Evolutionary conservation across 805 yeast genomes (phyloP), one percentile per base, ranked within the genome.

Genomic region (Sporopachydermia lactativora): DNA sequence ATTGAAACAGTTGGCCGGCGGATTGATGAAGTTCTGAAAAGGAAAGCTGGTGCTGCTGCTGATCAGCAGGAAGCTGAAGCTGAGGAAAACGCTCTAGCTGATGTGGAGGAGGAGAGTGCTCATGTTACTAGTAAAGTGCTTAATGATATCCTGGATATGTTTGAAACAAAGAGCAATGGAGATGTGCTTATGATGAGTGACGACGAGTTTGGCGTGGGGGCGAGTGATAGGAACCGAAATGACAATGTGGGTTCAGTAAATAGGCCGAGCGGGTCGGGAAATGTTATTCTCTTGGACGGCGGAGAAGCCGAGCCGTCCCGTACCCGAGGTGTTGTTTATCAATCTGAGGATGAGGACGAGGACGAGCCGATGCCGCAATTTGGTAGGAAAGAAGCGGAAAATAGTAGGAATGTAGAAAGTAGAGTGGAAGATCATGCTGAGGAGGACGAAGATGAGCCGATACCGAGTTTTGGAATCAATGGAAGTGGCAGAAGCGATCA

Each of bases 391-490:
- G 55, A 52, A 4, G 52, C 52, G 14, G 59, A 57, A 5, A 56
- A 51, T 3, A 53, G 51, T 19, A 57, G 53, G 13, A 52, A 48
- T 28, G 55, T 40, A 52, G 43, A 42, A 42, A 40, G 38, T 13
- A 39, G 34, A 16, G 41, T 24, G 14, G 46, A 45, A 17, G 53
- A 48, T 8, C 49, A 47, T 4, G 47, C 46, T n/a, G 55, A 53
- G 3, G 52, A 49, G 8, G 52, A 40, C 13, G 60, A 61, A 17
- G 70, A 66, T 3, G 75, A 73, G 43, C 72, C 71, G 47, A 58
- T 74, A 35, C 82, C 83, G 5, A 62, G 66, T 0, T 76, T 75
- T 51, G 74, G 73, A 1, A 43, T 51, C 3, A n/a, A n/a, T n/a
- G 37, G 49, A 3, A 41, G 46, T 6, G 41, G 42, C 1, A 31